Percentiles rank a stretch among this genome's conserved stretches.
phyloP scores from a whole-genome alignment of 192 early-diverging fungal genomes.

The Chytriomyces confervae region DNA sequence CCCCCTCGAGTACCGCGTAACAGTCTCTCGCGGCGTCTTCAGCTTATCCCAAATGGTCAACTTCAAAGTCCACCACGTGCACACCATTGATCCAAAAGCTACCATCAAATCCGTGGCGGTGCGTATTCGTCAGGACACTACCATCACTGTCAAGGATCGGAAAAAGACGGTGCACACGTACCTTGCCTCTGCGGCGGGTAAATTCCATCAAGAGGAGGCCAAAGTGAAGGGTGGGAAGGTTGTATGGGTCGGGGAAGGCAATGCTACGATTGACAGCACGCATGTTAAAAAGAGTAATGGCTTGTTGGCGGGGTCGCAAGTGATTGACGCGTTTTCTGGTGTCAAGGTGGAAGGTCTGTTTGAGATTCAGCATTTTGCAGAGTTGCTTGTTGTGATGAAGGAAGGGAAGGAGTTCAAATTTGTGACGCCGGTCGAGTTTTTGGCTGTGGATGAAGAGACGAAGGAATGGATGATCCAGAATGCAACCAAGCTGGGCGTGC shows the following conservation, averaged over 20 bases:
- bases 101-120: not conserved
- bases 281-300: not conserved
- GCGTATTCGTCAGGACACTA: conserved; percentile 20
- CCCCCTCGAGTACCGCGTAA: conserved; percentile 19
- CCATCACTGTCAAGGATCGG: conserved; percentile 1
- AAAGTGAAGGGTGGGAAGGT: not conserved
- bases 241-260: conserved; percentile 7
- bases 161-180: conserved; percentile 4
- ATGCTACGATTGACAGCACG: not conserved
- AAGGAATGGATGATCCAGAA: conserved; percentile 27
- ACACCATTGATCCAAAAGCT: not conserved
- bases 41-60: conserved; percentile 3
- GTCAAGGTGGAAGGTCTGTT: conserved; percentile 4
- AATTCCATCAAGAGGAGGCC: conserved; percentile 8
- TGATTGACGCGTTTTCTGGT: conserved; percentile 6
- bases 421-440: conserved; percentile 15
- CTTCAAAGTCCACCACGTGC: conserved; percentile 18
- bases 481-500: not conserved
- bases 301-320: not conserved
- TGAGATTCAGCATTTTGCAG: conserved; percentile 32
- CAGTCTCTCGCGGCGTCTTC: conserved; percentile 25
- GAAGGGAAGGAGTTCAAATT: conserved; percentile 18
- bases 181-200: conserved; percentile 15
- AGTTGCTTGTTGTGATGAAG: conserved; percentile 20
- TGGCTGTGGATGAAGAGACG: conserved; percentile 31